Evolutionary conservation across 2,329 filamentous ascomycete species (phyloP), one percentile per base, ranked within the genome.

Genomic region (Calonectria leucothoes): DNA sequence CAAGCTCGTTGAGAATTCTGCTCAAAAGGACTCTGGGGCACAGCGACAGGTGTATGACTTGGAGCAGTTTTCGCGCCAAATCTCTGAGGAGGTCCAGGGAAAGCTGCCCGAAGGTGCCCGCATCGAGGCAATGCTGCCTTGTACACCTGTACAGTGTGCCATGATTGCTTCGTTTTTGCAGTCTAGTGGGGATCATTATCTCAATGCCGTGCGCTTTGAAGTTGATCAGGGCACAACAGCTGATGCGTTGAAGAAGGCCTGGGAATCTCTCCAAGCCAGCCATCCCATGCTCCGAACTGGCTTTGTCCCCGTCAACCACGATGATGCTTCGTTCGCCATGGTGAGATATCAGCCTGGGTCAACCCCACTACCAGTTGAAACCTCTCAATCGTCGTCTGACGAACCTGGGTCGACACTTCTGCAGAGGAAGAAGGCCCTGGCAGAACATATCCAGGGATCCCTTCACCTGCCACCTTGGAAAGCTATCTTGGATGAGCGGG

Each of bases 231-330:
- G 79, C 0, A 65, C 90, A 0, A 82, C 87, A 6, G 66, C 85
- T 0, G 64, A 80, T 0, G 81, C 78, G 0, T 75, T 97, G 10
- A 83, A 83, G 6, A 66, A 82, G 5, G 93, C 94, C 1, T 97
- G 94, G 94, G 72, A 76, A 2, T 75, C 78, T 4, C 87, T 93
- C 0, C 86, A 88, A 61, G 73, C 82, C 3, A 85, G 83, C 0
- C 92, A 96, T 79, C 89, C 92, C 4, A 95, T 98, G 82, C 87
- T 98, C 7, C 91, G 95, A 27, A 94, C 93, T 8, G 94, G 94
- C 0, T 96, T 98, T 78, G 82, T 90, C 2, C 85, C 92, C 1
- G 85, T 94, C 4, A 89, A 93, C 29, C 89, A 94, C 76, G 77
- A 86, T 0, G 86, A 90, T 6, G 84, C 87, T 73, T 88, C 94